Base-by-base conservation (phyloP, 495 filamentous ascomycete species). In the Neurospora sp. region DNA sequence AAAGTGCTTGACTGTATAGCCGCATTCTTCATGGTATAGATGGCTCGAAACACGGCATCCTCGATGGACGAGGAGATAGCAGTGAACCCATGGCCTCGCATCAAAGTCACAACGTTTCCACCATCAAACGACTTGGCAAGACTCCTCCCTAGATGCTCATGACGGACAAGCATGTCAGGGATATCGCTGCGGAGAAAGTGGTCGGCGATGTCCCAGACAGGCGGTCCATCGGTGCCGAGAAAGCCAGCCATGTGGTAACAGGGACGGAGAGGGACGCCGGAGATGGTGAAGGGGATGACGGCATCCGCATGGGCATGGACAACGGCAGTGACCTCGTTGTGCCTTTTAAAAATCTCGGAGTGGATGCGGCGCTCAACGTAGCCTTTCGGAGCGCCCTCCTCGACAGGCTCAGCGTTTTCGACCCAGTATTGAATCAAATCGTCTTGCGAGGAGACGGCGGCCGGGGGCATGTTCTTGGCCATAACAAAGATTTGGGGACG, bases 331-430 rank as follows among this genome's bases (percentile, higher is more conserved):
- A 87, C 78, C 5, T 76, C 70, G 1, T 79, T 72, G 71, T 81
- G 86, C n/a, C 77, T 75, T 72, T 83, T 84, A 71, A 82, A 84
- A 10, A 87, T 82, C 76, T 87, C 86, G 74, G 83, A 82, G 77
- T 89, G 87, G 66, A 89, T 88, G 79, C 75, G 85, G 2, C 86
- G 81, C 76, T 88, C 86, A 11, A 74, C 71, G 77, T 82, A 86
- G 46, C 82, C 81, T 39, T 76, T 76, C 0, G 79, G 75, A 2
- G 80, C 76, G 31, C 72, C 69, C 0, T 82, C 77, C 39, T 82
- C 70, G 27, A 85, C 79, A 6, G 84, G 83, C 66, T 78, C 76
- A 37, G 81, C 83, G 48, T 84, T 81, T 1, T 70, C 66, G 37
- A 88, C 75, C 23, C 72, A 40, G 74, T 86, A 88, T 41, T 84